Base-by-base conservation (phyloP, 306 rosid species). In the Luffa acutangula region DNA sequence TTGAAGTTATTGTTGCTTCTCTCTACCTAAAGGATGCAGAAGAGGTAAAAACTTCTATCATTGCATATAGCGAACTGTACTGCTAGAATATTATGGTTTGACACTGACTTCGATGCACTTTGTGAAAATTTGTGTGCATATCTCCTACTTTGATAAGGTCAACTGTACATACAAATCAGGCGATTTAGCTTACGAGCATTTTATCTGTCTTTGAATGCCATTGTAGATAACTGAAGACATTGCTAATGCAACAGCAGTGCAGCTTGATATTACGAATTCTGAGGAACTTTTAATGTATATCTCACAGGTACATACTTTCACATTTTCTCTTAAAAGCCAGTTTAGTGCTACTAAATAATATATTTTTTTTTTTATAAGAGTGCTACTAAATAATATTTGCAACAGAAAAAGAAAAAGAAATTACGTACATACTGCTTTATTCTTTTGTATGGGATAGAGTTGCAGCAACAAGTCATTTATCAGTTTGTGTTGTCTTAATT, bases 1-100 rank as follows among this genome's bases (percentile, higher is more conserved):
- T 95, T 84, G 90, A 91, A 63, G 98, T 95, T 76, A 89, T 88
- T 83, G 91, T 95, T 71, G 98, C 97, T 82, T 95, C 98, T 87
- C 92, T 95, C 67, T 90, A 87, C 87, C 87, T 91, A 43, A 83
- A 87, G 86, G 98, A 95, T 82, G 98, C 97, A 11, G 93, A 95
- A 82, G 90, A 91, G 93, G 98, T 95, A 71, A 20, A 49, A 85
- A 54, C 45, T 56, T 53, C 49, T 46, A 10, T 41, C 14, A 51
- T 41, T 72, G 3, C 53, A 11, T 42, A 20, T 70, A 42, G 17
- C 11, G 4, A 70, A 70, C 1, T 33, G 20, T 49, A 14, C 59
- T 72, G 8, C 58, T 48, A 48, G 58, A 48, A 48, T 72, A 72
- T 48, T 48, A 46, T 48, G 42, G 77, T 13, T 72, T 72, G 42